These are phyloP conservation scores for Phytophthora quininea DNA, from an alignment of 352 stramenopile genomes.

Conservation along the genomic window DNA sequence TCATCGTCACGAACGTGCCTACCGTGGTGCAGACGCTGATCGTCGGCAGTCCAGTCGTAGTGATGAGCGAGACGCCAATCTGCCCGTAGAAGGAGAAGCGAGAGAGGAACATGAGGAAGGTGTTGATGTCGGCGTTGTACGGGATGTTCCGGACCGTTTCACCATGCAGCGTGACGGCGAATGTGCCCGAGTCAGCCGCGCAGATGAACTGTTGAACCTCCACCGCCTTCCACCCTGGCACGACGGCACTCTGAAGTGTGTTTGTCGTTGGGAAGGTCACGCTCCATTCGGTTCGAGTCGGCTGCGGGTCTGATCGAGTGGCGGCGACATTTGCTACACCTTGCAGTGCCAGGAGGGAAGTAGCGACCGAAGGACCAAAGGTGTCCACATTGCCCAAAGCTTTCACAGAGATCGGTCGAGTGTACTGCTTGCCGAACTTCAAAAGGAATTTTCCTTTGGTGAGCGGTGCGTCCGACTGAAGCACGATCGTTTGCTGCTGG, in stretches of 20 bases:
- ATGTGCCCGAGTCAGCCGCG: constrained; percentile 59
- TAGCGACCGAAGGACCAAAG: constrained; percentile 54
- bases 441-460: constrained; percentile 65
- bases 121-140: constrained; percentile 63
- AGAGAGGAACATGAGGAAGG: constrained; percentile 46
- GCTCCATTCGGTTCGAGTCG: constrained; percentile 51
- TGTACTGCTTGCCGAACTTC: constrained; percentile 68
- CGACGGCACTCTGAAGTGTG: constrained; percentile 52
- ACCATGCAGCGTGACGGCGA: constrained; percentile 64
- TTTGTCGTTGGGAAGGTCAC: constrained; percentile 59
- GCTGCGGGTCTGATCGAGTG: constrained; percentile 32
- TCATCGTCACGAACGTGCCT: constrained; percentile 68
- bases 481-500: constrained; percentile 56
- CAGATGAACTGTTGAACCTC: constrained; percentile 86
- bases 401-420: constrained; percentile 62
- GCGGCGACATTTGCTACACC: constrained; percentile 48
- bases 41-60: constrained; percentile 17
- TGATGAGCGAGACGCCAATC: constrained; percentile 54
- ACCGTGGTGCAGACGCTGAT: constrained; percentile 55
- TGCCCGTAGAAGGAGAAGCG: constrained; percentile 53
- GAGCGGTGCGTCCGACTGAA: constrained; percentile 51
- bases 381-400: constrained; percentile 54
- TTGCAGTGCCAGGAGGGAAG: constrained; percentile 45
- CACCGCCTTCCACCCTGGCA: constrained; percentile 57
- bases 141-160: constrained; percentile 63